Conservation (phyloP, 2,329 filamentous ascomycete genomes). For the Alternaria sp. region DNA sequence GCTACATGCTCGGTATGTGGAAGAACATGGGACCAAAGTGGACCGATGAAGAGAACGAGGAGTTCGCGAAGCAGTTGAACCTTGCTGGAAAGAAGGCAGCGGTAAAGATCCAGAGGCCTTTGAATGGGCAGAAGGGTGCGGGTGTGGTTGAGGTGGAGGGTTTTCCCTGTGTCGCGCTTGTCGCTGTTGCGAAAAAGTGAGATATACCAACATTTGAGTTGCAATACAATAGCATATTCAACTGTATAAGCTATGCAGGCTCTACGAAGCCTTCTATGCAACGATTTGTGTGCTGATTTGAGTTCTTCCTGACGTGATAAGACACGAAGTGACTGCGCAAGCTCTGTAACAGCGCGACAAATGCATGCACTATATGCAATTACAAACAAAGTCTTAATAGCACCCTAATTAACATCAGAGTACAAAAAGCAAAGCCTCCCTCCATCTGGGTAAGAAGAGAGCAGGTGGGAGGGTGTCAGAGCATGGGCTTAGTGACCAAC, state of each 20-base stretch:
- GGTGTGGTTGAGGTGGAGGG: slow-evolving; percentile 9
- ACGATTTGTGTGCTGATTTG: not conserved
- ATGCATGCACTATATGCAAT: not conserved
- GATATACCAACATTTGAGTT: not conserved
- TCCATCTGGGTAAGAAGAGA: not conserved
- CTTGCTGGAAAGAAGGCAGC: not conserved
- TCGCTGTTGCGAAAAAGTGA: slow-evolving; percentile 15
- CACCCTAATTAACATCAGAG: not conserved
- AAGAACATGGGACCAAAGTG: slow-evolving; percentile 3
- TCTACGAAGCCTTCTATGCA: not conserved
- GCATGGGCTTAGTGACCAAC: not conserved
- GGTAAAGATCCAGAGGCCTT: not conserved
- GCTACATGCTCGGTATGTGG: slow-evolving; percentile 8
- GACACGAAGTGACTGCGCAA: not conserved
- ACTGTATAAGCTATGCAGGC: not conserved
- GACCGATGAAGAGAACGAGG: slow-evolving; percentile 6
- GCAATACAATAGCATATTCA: not conserved
- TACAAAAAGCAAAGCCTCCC: not conserved
- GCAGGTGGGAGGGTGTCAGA: not conserved
- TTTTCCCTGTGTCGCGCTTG: slow-evolving; percentile 8
- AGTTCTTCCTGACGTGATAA: not conserved
- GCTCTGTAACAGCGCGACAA: not conserved
- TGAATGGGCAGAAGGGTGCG: slow-evolving; percentile 4
- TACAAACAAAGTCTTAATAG: not conserved
- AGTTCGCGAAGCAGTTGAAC: slow-evolving; percentile 5